Base-by-base conservation (phyloP, 495 filamentous ascomycete species). In the Penicillium soppii region DNA sequence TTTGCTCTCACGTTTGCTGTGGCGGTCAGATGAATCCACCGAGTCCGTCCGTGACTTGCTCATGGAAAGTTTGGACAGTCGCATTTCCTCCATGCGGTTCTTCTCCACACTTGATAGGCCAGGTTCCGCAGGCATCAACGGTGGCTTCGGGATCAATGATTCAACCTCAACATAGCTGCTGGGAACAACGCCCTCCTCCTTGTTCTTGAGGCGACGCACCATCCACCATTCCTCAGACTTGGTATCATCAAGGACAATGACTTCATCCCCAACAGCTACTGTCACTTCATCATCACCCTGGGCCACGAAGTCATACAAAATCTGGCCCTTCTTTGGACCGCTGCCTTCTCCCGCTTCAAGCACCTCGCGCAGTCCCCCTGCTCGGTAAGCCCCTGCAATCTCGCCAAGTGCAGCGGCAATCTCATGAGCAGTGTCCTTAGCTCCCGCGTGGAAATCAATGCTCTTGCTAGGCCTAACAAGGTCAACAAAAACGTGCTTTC, bases 221-320 rank as follows among this genome's bases (percentile, higher is more conserved):
- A 91, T 88, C 92, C 95, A 97, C 94, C 94, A 99, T 65, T 99
- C 94, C 38, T 96, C 91, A 44, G 91, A 96, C 68, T 89, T 90
- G 48, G 76, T 82, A 64, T 95, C 91, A 62, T 99, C 92, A 32
- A 97, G 60, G 44, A 99, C 77, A 42, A 95, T 72, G 21, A 99
- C 92, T 63, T 97, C 94, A 62, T 99, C 95, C 10, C 85, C 92
- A 42, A 86, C 81, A 12, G 77, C 84, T 35, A 99, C 94, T 0
- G 90, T 96, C 43, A 99, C 94, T 69, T 99, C 94, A 64, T 97
- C 94, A 15, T 96, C 87, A 17, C 92, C 91, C 66, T 97, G 92
- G 2, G 94, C 95, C 83, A 89, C 85, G 58, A 99, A 99, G 62
- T 97, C 92, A 63, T 95, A 97, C 39, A 96, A 73, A 51, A 99